A percentile compares a stretch with the other conserved stretches of the same genome.
Evolutionary conservation across 2,329 filamentous ascomycete species (phyloP).

Genomic region (Diaporthe sp.): DNA sequence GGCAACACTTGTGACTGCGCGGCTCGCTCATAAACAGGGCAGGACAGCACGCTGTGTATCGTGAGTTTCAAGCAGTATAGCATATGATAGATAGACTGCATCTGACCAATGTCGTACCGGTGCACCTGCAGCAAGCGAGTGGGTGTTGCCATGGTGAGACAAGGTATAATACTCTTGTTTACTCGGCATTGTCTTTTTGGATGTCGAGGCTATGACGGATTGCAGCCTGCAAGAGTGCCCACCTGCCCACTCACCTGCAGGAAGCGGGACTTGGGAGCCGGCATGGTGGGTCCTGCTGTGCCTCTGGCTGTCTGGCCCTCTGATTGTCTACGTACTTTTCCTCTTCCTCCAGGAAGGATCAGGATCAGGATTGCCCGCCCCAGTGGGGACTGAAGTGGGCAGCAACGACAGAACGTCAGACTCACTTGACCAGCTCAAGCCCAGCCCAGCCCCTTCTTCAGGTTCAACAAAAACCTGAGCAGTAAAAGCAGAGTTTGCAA

Average conservation of each 20-base stretch:
- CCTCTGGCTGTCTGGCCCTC: neutral
- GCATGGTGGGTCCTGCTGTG: conserved; percentile 20
- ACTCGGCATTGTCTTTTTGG: conserved; percentile 8
- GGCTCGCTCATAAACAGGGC: neutral
- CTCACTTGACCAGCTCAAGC: neutral
- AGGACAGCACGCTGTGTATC: neutral
- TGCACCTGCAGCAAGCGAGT: conserved; percentile 9
- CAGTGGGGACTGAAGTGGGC: neutral
- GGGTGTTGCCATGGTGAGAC: conserved; percentile 25
- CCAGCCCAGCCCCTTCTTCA: neutral
- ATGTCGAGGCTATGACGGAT: conserved; percentile 23
- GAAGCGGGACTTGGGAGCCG: conserved; percentile 18
- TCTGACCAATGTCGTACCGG: neutral
- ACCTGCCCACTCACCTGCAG: conserved; percentile 19
- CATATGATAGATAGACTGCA: neutral
- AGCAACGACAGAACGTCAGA: neutral
- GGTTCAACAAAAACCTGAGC: neutral
- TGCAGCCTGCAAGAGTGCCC: conserved; percentile 22
- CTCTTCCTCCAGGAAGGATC: conserved; percentile 25
- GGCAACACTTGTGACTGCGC: neutral
- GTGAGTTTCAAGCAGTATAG: neutral
- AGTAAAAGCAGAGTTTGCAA: neutral
- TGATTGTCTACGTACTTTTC: neutral
- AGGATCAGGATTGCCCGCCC: conserved; percentile 10
- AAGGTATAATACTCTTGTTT: neutral